Conservation (phyloP, 768 basidiomycete species). For the Auriculariales sp. region DNA sequence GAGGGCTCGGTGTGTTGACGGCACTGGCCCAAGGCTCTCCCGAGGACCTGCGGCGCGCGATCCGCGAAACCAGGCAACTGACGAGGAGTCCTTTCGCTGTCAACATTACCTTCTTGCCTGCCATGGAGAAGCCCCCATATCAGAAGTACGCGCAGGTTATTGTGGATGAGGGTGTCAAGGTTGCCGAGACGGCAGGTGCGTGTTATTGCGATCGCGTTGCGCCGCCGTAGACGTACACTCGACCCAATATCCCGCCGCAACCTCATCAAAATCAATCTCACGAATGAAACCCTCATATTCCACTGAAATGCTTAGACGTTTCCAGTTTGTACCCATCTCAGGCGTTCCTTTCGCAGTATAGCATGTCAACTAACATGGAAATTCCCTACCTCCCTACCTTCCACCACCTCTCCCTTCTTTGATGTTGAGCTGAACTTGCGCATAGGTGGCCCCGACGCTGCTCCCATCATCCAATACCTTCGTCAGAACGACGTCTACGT, state of each 20-base stretch:
- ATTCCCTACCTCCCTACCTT: too few relatives aligned
- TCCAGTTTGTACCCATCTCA: too few relatives aligned
- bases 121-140: constrained; percentile 66
- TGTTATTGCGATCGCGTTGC: constrained; percentile 5
- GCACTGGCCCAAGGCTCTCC: constrained; percentile 82
- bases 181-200: constrained; percentile 89
- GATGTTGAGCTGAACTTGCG: too few relatives aligned
- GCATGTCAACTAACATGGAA: too few relatives aligned
- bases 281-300: too few relatives aligned
- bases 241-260: neutral
- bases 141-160: constrained; percentile 57
- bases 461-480: constrained; percentile 20
- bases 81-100: constrained; percentile 73
- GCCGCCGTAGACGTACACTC: neutral
- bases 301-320: too few relatives aligned
- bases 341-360: too few relatives aligned
- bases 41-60: constrained; percentile 63
- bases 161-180: constrained; percentile 72
- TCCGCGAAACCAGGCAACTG: constrained; percentile 56
- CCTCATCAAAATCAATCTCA: neutral
- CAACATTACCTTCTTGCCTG: constrained; percentile 76
- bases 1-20: constrained; percentile 75
- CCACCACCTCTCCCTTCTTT: too few relatives aligned
- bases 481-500: constrained; percentile 26
- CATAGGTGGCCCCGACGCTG: neutral